Conservation (phyloP, 106 monocot species). For the Apostasia shenzhenica region DNA sequence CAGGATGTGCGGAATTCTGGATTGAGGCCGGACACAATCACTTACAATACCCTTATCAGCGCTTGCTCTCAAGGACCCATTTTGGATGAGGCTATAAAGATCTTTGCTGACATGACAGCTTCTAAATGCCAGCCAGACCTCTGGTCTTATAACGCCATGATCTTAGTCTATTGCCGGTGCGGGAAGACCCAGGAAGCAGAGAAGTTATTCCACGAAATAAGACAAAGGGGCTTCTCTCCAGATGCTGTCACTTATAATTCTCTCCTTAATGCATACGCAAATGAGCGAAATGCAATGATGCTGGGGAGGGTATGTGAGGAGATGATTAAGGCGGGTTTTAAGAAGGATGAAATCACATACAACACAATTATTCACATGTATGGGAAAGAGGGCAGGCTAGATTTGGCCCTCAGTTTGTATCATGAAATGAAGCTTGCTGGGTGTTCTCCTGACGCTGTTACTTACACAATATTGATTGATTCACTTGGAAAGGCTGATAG, state of each 20-base stretch:
- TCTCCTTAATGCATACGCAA: constrained; percentile 80
- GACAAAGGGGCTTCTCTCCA: constrained; percentile 47
- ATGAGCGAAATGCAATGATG: constrained; percentile 30
- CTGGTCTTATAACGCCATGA: constrained; percentile 93
- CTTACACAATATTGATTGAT: constrained; percentile 87
- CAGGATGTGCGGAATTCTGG: constrained; percentile 55
- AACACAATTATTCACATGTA: constrained; percentile 98
- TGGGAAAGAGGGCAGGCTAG: constrained; percentile 67
- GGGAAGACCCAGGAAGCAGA: constrained; percentile 51
- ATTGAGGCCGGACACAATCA: constrained; percentile 76
- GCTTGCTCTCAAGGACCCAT: constrained; percentile 53
- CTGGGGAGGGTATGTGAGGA: constrained; percentile 61
- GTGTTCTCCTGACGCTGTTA: constrained; percentile 74
- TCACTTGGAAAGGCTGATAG: constrained; percentile 64
- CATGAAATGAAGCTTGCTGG: constrained; percentile 61
- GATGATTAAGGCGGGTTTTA: constrained; percentile 67
- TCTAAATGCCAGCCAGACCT: constrained; percentile 72
- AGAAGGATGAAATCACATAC: constrained; percentile 88
- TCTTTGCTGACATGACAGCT: constrained; percentile 57
- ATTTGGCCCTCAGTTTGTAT: constrained; percentile 52
- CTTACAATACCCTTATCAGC: constrained; percentile 87
- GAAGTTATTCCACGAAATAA: constrained; percentile 51
- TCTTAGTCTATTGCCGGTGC: constrained; percentile 67
- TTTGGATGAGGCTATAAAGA: constrained; percentile 48
- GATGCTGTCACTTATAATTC: constrained; percentile 95